Evolutionary conservation across 2,329 filamentous ascomycete genomes (phyloP).

Genomic region (Aspergillus ustus): DNA sequence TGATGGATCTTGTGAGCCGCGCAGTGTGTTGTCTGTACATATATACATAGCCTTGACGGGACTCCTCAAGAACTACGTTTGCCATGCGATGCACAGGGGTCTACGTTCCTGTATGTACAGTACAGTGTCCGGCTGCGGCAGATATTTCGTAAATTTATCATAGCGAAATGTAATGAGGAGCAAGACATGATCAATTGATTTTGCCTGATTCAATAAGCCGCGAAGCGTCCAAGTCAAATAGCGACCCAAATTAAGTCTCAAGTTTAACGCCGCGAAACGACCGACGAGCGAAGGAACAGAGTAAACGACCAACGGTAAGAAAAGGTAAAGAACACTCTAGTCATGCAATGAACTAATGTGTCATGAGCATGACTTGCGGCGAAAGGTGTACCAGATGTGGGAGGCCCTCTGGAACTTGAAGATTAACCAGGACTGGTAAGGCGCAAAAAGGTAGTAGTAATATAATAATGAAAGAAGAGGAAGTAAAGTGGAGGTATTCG

Average conservation of each 20-base stretch:
- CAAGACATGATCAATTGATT: constrained; percentile 13
- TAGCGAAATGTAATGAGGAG: not conserved
- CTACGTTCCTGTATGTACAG: not conserved
- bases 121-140: not conserved
- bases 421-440: constrained; percentile 21
- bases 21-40: not conserved
- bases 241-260: constrained; percentile 5
- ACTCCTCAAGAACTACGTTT: not conserved
- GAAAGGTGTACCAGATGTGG: constrained; percentile 15
- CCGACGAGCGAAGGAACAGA: constrained; percentile 16
- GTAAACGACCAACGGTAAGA: constrained; percentile 28
- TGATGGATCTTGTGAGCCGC: not conserved
- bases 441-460: constrained; percentile 32
- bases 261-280: constrained; percentile 24
- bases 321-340: constrained; percentile 21
- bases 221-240: constrained; percentile 18
- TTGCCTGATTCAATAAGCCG: constrained; percentile 27
- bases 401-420: constrained; percentile 17
- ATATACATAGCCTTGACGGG: not conserved
- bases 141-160: not conserved
- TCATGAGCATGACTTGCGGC: constrained; percentile 24
- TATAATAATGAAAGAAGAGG: constrained; percentile 34
- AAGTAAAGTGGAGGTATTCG: constrained; percentile 26
- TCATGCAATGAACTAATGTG: constrained; percentile 15
- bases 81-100: not conserved